Evolutionary conservation across 2,329 filamentous ascomycete genomes (phyloP).

Genomic region (Phaeosphaeria sp.): DNA sequence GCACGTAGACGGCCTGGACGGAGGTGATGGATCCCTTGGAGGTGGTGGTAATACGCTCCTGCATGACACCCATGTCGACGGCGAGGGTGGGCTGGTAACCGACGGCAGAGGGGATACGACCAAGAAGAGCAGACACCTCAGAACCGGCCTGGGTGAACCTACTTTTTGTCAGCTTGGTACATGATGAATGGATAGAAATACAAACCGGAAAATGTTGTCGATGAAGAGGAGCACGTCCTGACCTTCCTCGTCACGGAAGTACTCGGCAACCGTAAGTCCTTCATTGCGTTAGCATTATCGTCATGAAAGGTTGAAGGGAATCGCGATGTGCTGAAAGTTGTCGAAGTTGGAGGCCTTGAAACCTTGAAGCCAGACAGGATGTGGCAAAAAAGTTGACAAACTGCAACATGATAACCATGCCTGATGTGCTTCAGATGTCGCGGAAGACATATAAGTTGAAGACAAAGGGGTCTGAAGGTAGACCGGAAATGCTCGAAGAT

Average conservation of each 20-base stretch:
- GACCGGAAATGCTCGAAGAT: too few species aligned
- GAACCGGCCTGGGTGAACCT: slow-evolving; percentile 98
- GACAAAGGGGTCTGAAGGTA: too few species aligned
- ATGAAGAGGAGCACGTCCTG: slow-evolving; percentile 99
- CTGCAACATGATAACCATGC: not conserved
- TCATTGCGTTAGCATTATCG: not conserved
- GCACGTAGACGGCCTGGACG: slow-evolving; percentile 99
- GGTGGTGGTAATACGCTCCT: slow-evolving; percentile 99
- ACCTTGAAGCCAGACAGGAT: too few species aligned
- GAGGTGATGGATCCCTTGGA: slow-evolving; percentile 99
- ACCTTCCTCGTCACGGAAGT: slow-evolving; percentile 81
- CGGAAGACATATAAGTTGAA: too few species aligned
- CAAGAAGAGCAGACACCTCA: slow-evolving; percentile 98
- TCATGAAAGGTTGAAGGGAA: not conserved
- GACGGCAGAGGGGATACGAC: slow-evolving; percentile 99
- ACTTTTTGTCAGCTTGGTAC: too few species aligned
- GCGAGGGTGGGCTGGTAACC: slow-evolving; percentile 73
- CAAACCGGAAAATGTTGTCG: slow-evolving; percentile 95
- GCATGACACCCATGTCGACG: slow-evolving; percentile 63
- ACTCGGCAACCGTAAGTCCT: slow-evolving; percentile 66
- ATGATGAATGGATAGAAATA: too few species aligned
- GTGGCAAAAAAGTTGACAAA: not conserved
- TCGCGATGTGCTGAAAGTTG: too few species aligned
- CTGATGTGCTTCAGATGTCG: too few species aligned
- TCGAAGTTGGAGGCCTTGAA: too few species aligned